These are phyloP conservation scores for Rosa hybrid DNA, from an alignment of 331 rosid species.

Conservation along the genomic window DNA sequence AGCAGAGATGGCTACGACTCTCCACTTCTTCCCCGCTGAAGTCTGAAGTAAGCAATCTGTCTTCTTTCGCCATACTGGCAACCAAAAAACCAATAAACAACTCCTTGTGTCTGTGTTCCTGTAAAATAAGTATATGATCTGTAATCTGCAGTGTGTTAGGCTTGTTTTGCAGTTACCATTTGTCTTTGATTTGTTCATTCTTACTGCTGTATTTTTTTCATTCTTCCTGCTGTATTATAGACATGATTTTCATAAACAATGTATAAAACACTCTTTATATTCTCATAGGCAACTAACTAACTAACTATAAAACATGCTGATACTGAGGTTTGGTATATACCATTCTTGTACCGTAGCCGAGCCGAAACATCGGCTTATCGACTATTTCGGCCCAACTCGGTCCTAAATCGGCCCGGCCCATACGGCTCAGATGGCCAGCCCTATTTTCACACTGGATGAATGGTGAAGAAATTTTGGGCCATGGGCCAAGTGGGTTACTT, in stretches of 20 bases:
- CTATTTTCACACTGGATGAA: too few relatives aligned
- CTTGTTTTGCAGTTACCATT: neutral
- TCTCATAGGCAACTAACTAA: neutral
- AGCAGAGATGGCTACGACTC: slow-evolving; percentile 38
- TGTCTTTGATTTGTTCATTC: slow-evolving; percentile 3
- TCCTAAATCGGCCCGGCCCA: too few relatives aligned
- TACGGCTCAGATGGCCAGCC: too few relatives aligned
- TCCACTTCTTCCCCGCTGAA: slow-evolving; percentile 54
- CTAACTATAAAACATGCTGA: neutral
- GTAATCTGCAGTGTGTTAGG: neutral
- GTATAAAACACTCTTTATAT: neutral
- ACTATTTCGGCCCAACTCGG: too few relatives aligned
- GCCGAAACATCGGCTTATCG: too few relatives aligned
- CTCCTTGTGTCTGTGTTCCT: neutral
- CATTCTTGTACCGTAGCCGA: too few relatives aligned
- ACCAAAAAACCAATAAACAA: neutral
- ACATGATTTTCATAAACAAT: neutral
- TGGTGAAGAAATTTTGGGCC: too few relatives aligned
- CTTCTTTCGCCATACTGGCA: neutral
- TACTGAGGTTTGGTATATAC: neutral
- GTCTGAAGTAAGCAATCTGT: slow-evolving; percentile 27
- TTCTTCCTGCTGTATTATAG: neutral
- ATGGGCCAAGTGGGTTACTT: too few relatives aligned
- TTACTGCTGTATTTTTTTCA: too few relatives aligned
- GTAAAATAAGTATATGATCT: neutral